Percentiles rank a stretch among this genome's conserved stretches.
These are phyloP conservation scores for Mycogone perniciosa DNA, from an alignment of 2,329 filamentous ascomycete species.

Conservation along the genomic window DNA sequence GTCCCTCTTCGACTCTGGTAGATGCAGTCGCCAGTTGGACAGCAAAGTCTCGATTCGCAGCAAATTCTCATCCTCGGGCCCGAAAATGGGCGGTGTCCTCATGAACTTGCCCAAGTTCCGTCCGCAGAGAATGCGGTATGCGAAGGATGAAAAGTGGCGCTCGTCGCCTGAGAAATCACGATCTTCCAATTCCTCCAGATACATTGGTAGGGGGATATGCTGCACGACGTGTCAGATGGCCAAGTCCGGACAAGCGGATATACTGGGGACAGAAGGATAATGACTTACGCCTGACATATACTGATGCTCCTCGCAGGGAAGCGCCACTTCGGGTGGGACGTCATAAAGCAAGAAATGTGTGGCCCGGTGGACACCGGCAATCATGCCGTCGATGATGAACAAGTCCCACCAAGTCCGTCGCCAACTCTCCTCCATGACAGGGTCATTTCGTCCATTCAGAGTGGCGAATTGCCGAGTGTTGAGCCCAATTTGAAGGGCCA, in stretches of 20 bases:
- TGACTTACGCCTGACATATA: conserved; percentile 53
- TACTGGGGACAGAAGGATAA: background rate
- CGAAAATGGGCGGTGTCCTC: conserved; percentile 44
- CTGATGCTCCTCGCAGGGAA: conserved; percentile 80
- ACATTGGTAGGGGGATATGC: conserved; percentile 54
- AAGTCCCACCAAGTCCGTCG: conserved; percentile 86
- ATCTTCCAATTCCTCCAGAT: conserved; percentile 70
- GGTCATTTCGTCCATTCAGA: conserved; percentile 55
- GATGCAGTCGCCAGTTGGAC: conserved; percentile 71
- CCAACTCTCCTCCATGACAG: conserved; percentile 73
- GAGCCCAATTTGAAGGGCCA: conserved; percentile 72
- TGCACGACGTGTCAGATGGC: conserved; percentile 19
- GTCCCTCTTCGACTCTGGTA: conserved; percentile 66
- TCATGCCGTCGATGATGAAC: conserved; percentile 76
- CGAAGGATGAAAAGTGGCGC: conserved; percentile 72
- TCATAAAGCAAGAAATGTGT: conserved; percentile 66
- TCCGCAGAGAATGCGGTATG: conserved; percentile 76
- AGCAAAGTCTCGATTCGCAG: conserved; percentile 46
- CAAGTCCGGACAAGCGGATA: no score
- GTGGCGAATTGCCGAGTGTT: conserved; percentile 63
- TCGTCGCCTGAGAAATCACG: conserved; percentile 65
- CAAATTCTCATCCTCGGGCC: conserved; percentile 48
- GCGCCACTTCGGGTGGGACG: conserved; percentile 58
- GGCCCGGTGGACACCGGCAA: conserved; percentile 70
- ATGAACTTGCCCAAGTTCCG: conserved; percentile 75